Base-by-base conservation (phyloP, 2,329 filamentous ascomycete genomes). In the Parastagonospora avenae region DNA sequence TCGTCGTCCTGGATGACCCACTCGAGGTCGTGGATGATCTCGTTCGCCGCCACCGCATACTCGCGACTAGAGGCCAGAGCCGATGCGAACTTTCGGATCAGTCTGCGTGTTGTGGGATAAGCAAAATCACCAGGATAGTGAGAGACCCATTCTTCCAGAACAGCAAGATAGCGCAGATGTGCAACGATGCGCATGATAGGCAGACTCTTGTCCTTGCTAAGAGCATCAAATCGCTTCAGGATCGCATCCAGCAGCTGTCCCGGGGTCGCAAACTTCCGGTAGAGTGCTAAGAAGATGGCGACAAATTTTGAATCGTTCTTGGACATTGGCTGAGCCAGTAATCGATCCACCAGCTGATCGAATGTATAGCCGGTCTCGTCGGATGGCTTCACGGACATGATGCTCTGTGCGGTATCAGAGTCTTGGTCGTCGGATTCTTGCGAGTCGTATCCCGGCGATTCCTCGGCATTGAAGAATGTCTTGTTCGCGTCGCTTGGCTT, bases 61-160 rank as follows among this genome's bases (percentile, higher is more conserved):
- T 95, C 89, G 8, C 90, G 87, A 57, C 90, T 89, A 4, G 82
- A 83, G 16, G 90, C 83, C n/a, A 97, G 77, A 35, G 87, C 83
- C 14, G 79, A 76, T 31, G 96, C 87, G 64, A 99, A 94, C 19
- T 86, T 85, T 42, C 88, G 84, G 33, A 97, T 78, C 29, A 84
- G 85, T 57, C 83, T 85, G 59, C 87, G 85, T 2, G 91, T 95
- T 16, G 82, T 82, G 1, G 88, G 83, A 55, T 89, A 86, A 1
- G 92, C 92, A 78, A 97, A 96, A 73, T 99, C 94, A 12, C 92
- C 93, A 0, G 94, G 92, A 72, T 97, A 97, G 37, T 87, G 80
- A 12, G 88, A 86, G 1, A 96, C 88, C 94, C 94, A 99, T 70
- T 90, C 90, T 4, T 91, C 90, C 51, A 97, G 79, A 6, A 94